Evolutionary conservation across 2,329 filamentous ascomycete genomes (phyloP).

Genomic region (Emergomyces orientalis): DNA sequence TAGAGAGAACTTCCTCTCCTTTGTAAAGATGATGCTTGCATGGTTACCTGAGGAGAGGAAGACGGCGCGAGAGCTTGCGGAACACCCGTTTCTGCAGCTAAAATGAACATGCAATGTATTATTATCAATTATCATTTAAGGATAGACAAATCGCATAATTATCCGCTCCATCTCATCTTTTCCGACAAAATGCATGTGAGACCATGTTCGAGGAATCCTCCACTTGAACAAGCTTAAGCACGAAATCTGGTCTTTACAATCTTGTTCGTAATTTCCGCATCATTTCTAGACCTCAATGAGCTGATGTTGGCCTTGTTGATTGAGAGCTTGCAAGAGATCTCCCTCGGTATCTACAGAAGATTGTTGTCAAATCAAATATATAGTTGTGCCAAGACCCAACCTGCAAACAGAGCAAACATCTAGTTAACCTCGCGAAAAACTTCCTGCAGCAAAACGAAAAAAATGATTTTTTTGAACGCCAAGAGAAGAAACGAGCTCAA

Average conservation of each 20-base stretch:
- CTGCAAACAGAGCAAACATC: conserved; percentile 26
- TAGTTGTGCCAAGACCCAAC: neutral
- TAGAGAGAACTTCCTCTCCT: conserved; percentile 26
- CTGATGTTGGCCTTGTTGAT: neutral
- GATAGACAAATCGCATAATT: neutral
- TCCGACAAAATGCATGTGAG: too few species aligned
- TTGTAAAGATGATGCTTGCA: conserved; percentile 27
- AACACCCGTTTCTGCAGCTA: conserved; percentile 27
- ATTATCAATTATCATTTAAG: neutral
- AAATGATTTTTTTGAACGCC: conserved; percentile 4
- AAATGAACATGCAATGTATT: neutral
- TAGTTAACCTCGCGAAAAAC: conserved; percentile 20
- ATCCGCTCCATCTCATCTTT: too few species aligned
- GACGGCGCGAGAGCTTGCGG: conserved; percentile 28
- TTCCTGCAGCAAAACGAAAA: conserved; percentile 16
- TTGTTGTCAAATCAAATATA: too few species aligned
- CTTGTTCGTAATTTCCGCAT: too few species aligned
- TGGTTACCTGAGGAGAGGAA: conserved; percentile 30
- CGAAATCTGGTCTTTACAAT: too few species aligned
- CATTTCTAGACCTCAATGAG: neutral
- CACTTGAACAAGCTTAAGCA: too few species aligned
- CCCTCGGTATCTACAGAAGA: too few species aligned
- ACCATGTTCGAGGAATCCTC: too few species aligned
- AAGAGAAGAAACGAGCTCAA: neutral
- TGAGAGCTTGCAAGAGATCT: too few species aligned